Evolutionary conservation across 805 yeast species (phyloP), one percentile per base, ranked within the genome.

Genomic region (Soucietia sequanensis): DNA sequence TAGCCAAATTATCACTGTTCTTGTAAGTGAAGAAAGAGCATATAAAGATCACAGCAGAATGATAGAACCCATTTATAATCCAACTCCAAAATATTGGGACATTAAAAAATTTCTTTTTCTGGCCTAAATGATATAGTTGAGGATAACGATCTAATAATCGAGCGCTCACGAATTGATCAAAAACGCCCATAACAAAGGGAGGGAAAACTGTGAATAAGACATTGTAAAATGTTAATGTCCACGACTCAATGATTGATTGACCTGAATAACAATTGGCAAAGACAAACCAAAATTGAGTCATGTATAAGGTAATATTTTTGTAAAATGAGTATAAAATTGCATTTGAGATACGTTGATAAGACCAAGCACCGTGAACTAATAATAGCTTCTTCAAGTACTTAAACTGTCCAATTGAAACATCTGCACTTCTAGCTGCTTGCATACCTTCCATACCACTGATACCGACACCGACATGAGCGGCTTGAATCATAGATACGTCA

Each of bases 401-500:
- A 74, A 93, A 93, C 58, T 93, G 98, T 0, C 96, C 98, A 60
- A 95, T 88, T 1, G 98, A 89, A 41, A 93, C 80, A 69, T 93
- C 99, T 0, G 99, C 98, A 58, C 95, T 83, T 58, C 99, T 76
- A 0, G 99, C 97, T 8, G 99, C 99, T 62, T 93, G 99, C 88
- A 90, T 89, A 47, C 99, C 99, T 65, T 93, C 99, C 91, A 89
- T 84, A 46, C 99, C 99, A 62, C 95, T 86, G 43, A 93, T 95
- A 56, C 99, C 99, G 16, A 93, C 96, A 43, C 99, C 99, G 34
- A 93, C 96, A 60, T 93, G 98, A 0, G 99, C 99, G 11, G 99
- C 98, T 62, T 93, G 99, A 46, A 93, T 93, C 99, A 93, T 93
- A 23, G 95, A 84, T 26, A 93, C 99, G 65, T 93, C 99, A 55